Evolutionary conservation across 805 yeast genomes (phyloP), one percentile per base, ranked within the genome.

Genomic region (Torulaspora quercuum): DNA sequence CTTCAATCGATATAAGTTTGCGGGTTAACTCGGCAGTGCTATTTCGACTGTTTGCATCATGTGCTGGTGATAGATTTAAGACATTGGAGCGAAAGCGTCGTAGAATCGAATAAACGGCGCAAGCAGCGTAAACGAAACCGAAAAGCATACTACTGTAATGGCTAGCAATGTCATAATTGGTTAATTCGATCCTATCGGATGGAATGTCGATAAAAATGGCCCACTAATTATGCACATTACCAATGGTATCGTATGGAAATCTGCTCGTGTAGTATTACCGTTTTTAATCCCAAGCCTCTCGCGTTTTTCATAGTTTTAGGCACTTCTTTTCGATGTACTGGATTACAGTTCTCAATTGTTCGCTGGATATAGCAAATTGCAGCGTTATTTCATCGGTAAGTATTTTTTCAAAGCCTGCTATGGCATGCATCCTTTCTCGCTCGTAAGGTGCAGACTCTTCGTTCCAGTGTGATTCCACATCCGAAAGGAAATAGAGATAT

Each of bases 321-420:
- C 44, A 42, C 25, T 17, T 25, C 26, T 39, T 39, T 26, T 45
- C 44, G 14, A 50, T 28, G 11, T 36, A 32, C 8, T 33, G 28
- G 18, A 50, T 29, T 19, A 48, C 36, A 9, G 14, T n/a, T 21
- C 29, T 29, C 13, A 55, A 15, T 33, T 45, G 48, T 4, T 37
- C 37, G 7, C 19, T 14, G 3, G 57, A 39, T 4, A 49, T 22
- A 5, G 46, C 50, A 32, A 45, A 52, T 12, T 45, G 43, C 5
- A 15, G 21, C 4, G 50, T 34, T 17, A 55, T 11, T 8, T 42
- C 37, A 4, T 28, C 29, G 2, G 40, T 35, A 6, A 52, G 34
- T 23, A 37, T 37, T 3, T 31, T 32, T 36, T 50, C 57, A 7
- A 54, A 29, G n/a, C 26, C 11, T 14, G 22, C 19, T 7, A 48